Base-by-base conservation (phyloP, 2,329 filamentous ascomycete genomes). In the Ophiocordyceps robertsii region DNA sequence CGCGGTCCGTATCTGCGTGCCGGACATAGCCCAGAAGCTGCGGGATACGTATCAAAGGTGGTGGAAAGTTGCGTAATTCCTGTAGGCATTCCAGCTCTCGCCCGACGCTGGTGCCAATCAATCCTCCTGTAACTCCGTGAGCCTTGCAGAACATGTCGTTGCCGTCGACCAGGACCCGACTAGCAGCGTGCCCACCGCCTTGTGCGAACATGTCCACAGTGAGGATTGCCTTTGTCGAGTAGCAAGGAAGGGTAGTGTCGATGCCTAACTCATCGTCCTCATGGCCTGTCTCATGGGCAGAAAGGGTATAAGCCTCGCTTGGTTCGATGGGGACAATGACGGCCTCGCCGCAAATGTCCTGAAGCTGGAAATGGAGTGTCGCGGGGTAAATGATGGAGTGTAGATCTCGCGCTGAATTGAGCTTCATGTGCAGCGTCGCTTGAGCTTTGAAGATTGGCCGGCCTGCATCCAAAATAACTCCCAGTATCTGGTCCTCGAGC, bases 101-200 rank as follows among this genome's bases (percentile, higher is more conserved):
- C 32, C 47, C 46, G 30, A 48, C 42, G 31, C 47, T 41, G 29
- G 49, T 44, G 13, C 38, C 43, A 21, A 38, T 32, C 4, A 47
- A 42, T 43, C 38, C 38, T n/a, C 44, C 37, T 46, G 40, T 42
- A 16, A 37, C 36, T n/a, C 43, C 42, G 37, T 33, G 39, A 33
- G 45, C 46, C 39, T 53, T 53, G 42, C 51, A 53, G 38, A 52
- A 50, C 47, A 49, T 49, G n/a, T 50, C 47, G 35, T 36, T 43
- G 21, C 45, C 43, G n/a, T 49, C 37, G 16, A 51, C 46, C 16
- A 37, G 37, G 31, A 50, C 47, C 17, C 43, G 41, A 37, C 33
- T 21, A 16, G 44, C 45, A 10, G 45, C n/a, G 38, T 44, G n/a
- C 16, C 41, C 38, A 39, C 17, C 27, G 39, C 40, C 42, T 38